These are phyloP conservation scores for Rhodomyrtus psidioides DNA, from an alignment of 441 rosid species.

Conservation along the genomic window DNA sequence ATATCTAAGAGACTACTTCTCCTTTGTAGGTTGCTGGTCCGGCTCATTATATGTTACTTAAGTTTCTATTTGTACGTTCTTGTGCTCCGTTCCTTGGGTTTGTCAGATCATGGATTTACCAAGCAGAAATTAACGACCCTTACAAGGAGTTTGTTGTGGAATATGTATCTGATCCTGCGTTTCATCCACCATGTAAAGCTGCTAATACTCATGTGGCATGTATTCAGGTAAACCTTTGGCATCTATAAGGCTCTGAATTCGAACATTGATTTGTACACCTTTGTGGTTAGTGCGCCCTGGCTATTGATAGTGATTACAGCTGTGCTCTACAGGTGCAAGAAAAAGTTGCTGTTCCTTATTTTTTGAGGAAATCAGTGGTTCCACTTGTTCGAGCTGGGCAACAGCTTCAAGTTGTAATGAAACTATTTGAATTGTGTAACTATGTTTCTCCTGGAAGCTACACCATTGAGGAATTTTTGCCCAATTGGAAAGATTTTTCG, in stretches of 20 bases:
- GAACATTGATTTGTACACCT: background rate
- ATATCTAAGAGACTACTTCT: constrained; percentile 4
- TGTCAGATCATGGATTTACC: constrained; percentile 90
- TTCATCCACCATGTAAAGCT: constrained; percentile 29
- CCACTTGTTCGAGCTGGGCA: constrained; percentile 95
- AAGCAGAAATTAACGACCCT: constrained; percentile 86
- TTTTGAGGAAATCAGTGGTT: constrained; percentile 62
- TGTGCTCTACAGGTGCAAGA: constrained; percentile 43
- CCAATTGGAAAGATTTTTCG: constrained; percentile 54
- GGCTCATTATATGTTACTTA: constrained; percentile 60
- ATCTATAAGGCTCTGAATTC: background rate
- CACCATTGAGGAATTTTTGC: constrained; percentile 62
- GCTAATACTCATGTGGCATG: constrained; percentile 28
- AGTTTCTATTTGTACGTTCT: constrained; percentile 73
- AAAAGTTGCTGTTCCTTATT: constrained; percentile 72
- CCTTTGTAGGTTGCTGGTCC: constrained; percentile 79
- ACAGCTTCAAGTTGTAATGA: constrained; percentile 92
- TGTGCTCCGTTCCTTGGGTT: constrained; percentile 81
- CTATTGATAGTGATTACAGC: constrained; percentile 10
- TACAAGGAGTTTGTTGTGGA: constrained; percentile 69
- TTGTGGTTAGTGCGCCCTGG: constrained; percentile 1
- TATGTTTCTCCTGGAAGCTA: constrained; percentile 38
- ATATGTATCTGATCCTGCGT: constrained; percentile 24
- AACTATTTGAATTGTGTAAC: constrained; percentile 71
- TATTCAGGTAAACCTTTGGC: constrained; percentile 42